Base-by-base conservation (phyloP, 148 eudicot species). In the Tetragonia tetragonoides region DNA sequence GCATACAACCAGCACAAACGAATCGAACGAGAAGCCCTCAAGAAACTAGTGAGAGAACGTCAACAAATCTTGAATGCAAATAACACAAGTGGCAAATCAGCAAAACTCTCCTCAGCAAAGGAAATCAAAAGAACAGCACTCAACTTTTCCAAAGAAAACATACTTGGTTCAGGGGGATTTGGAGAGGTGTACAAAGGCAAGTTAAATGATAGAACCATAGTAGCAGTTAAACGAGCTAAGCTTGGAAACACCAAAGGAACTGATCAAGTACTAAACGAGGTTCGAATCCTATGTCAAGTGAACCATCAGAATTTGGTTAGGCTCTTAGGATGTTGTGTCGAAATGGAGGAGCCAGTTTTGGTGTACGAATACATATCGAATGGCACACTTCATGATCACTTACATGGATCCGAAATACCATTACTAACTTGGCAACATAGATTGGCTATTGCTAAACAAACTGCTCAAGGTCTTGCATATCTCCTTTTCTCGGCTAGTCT, bases 141-240 rank as follows among this genome's bases (percentile, higher is more conserved):
- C 59, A 88, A 87, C 71, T 89, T 87, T 62, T 72, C 84, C 40
- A 81, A 76, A 49, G 87, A 84, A 12, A 83, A 79, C 21, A 74
- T 87, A 59, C 87, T 89, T 23, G 93, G 93, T 16, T 71, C 79
- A 1, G 92, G 89, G 2, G 92, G 90, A 39, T 89, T 89, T 51
- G 90, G 89, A 10, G 91, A 90, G 68, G 93, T 90, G 12, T 90
- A 77, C 85, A 90, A 83, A 66, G 91, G 88, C 14, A 82, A 79
- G 5, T 49, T 88, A n/a, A 81, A 85, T 3, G 88, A 87, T 66
- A 89, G 93, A 20, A 90, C 87, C 3, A 18, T 75, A 41, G 72
- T 81, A 53, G 93, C 91, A 4, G 93, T 84, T 18, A 90, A 90
- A 68, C 65, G 93, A 12, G 89, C 93, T 41, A 88, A 88, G 75